A percentile compares a stretch with the other conserved stretches of the same genome.
These are phyloP conservation scores for Cicer bijugum DNA, from an alignment of 306 rosid species.

Conservation along the genomic window DNA sequence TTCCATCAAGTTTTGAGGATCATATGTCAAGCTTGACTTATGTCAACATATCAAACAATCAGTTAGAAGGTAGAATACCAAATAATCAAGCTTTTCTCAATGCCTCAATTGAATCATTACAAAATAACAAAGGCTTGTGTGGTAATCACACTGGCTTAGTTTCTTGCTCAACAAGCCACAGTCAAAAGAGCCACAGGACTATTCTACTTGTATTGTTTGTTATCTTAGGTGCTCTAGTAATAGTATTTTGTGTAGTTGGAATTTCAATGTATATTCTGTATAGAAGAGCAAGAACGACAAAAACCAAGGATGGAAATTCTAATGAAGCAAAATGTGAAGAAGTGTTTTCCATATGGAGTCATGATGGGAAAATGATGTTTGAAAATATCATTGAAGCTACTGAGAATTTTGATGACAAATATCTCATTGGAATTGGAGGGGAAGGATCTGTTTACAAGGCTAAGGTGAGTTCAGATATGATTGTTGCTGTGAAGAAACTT, in stretches of 20 bases:
- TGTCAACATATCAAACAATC: conserved; percentile 47
- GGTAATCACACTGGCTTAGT: conserved; percentile 39
- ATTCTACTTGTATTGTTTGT: background rate
- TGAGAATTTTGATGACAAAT: conserved; percentile 30
- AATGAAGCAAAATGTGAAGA: conserved; percentile 1
- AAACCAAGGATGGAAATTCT: background rate
- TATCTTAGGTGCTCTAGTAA: conserved; percentile 7
- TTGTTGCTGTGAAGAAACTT: conserved; percentile 46
- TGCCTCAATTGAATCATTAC: conserved; percentile 39
- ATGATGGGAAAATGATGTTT: conserved; percentile 40
- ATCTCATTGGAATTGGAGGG: conserved; percentile 42
- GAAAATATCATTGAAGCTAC: conserved; percentile 45
- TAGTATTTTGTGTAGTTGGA: conserved; percentile 16
- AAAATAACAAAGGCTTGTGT: conserved; percentile 42
- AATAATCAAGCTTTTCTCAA: conserved; percentile 34
- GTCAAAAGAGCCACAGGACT: background rate
- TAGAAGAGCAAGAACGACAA: background rate
- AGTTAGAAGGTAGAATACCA: conserved; percentile 44
- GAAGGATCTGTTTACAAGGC: conserved; percentile 43
- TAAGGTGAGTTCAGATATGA: conserved; percentile 1
- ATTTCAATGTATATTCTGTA: conserved; percentile 34
- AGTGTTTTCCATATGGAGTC: conserved; percentile 36
- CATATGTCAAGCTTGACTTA: conserved; percentile 46
- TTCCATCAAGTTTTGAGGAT: conserved; percentile 47
- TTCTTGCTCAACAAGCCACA: conserved; percentile 12